Evolutionary conservation across 2,329 filamentous ascomycete genomes (phyloP).

Genomic region (Botrytis sinoallii): DNA sequence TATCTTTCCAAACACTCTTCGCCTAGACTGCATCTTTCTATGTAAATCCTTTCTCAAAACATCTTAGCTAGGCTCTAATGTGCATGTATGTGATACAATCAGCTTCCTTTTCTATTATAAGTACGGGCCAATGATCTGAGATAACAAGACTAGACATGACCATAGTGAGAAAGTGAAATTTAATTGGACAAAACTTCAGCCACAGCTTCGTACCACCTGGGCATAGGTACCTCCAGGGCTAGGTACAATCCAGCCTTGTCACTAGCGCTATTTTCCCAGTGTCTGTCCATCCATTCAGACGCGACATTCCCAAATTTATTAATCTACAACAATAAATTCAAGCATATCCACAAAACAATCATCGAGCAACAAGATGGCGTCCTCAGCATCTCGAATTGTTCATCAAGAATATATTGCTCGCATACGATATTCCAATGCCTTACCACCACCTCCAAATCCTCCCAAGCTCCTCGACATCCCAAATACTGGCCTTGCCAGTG

Average conservation of each 20-base stretch:
- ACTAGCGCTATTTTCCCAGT: slow-evolving; percentile 10
- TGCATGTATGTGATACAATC: background rate
- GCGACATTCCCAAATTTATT: slow-evolving; percentile 16
- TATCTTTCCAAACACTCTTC: background rate
- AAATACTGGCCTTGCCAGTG: slow-evolving; percentile 81
- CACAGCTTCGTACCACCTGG: background rate
- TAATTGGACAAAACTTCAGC: background rate
- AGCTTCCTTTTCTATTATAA: background rate
- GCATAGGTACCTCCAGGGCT: too few relatives aligned
- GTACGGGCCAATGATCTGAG: background rate
- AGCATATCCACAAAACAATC: background rate
- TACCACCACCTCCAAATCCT: slow-evolving; percentile 89
- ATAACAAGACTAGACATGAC: background rate
- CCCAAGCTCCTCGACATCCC: slow-evolving; percentile 97
- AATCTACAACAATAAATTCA: background rate
- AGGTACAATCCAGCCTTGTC: slow-evolving; percentile 19
- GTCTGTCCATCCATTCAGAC: slow-evolving; percentile 14
- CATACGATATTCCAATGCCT: slow-evolving; percentile 91
- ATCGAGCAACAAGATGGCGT: slow-evolving; percentile 29
- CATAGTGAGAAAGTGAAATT: background rate
- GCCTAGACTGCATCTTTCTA: too few relatives aligned
- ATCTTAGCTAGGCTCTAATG: background rate
- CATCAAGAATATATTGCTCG: slow-evolving; percentile 98
- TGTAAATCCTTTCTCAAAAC: background rate
- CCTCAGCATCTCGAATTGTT: slow-evolving; percentile 44